Base-by-base conservation (phyloP, 1,139 yeast genomes). In the Saccharomyces hybrid region DNA sequence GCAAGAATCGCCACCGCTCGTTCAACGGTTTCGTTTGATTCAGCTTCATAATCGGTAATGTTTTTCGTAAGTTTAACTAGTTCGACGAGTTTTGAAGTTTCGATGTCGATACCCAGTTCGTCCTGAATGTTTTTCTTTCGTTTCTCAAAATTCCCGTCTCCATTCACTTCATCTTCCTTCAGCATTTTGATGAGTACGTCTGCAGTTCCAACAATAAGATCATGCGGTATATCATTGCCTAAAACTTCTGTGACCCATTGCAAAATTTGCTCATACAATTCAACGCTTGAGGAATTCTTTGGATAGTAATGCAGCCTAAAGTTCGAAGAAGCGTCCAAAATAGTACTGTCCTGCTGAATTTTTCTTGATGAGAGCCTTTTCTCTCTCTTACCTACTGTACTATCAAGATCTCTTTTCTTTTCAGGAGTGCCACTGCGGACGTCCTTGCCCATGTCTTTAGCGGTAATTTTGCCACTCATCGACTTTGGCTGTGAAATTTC, bases 401-500 rank as follows among this genome's bases (percentile, higher is more conserved):
- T 41, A 41, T 23, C 46, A 41, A 23, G 23, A 41, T 16, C 46
- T 14, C 26, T 41, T 16, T 41, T 41, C 46, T 41, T 16, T 41
- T 3, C 23, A 41, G 46, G 26, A 41, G 23, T 23, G 4, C 2
- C 25, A 1, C 29, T 46, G 48, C 28, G 16, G 48, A 23, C 29
- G 16, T 46, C 48, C 28, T 65, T 46, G 0, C 97, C 96, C 85
- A 89, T 81, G 54, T 88, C 95, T 47, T 75, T 74, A 53, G 79
- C 72, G 2, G 82, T 72, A 26, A 89, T 75, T 55, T 77, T 81
- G 1, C 96, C 96, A 5, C 76, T 80, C 64, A 89, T 72, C 0
- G 95, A 83, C 52, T 80, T 80, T 0, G 96, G 96, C 50, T 78
- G 81, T 14, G 85, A 82, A 49, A 75, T 67, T 8, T 75, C 77